Evolutionary conservation across 768 basidiomycete species (phyloP), one percentile per base, ranked within the genome.

Genomic region (Boletus tomentosulus): DNA sequence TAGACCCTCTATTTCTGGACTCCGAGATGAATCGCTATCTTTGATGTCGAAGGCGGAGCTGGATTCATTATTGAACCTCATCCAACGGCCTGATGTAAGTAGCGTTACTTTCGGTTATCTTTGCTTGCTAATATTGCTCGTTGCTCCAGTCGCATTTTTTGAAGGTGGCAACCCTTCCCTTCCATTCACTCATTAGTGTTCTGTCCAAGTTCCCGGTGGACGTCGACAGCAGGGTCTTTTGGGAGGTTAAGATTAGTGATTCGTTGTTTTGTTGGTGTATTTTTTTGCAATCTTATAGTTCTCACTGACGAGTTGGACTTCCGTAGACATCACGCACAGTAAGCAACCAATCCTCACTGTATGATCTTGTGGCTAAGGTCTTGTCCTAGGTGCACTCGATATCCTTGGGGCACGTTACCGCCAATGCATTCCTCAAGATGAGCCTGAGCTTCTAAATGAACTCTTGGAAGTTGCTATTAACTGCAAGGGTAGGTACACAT

Each of bases 151-250:
- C 88, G 16, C 91, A 90, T 66, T 93, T 92, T 75, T 74, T 93
- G 61, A 93, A 93, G 73, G 87, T 87, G 27, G 85, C 89, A 3
- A 85, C 81, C 3, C 76, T 93, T 42, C 91, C 91, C 0, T 92
- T 88, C 74, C 82, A 91, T 66, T 82, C 79, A n/a, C 76, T 93
- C 43, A 77, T 84, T 55, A 86, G 86, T 55, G 77, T 90, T 50
- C 65, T 92, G 55, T 80, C 78, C 59, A 92, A 91, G 70, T 89
- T 92, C 71, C 91, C 90, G 1, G 72, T 78, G 25, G 88, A 91
- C 58, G 74, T 81, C 24, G 88, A 91, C 57, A 87, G 87, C 55
- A 78, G 84, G 24, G 83, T 87, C 3, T 89, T 89, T 62, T 90
- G 87, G 86, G 81, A 82, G 43, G 71, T 74, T 35, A 67, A 69